Base-by-base conservation (phyloP, 768 basidiomycete species). In the Suillus cothurnatus region DNA sequence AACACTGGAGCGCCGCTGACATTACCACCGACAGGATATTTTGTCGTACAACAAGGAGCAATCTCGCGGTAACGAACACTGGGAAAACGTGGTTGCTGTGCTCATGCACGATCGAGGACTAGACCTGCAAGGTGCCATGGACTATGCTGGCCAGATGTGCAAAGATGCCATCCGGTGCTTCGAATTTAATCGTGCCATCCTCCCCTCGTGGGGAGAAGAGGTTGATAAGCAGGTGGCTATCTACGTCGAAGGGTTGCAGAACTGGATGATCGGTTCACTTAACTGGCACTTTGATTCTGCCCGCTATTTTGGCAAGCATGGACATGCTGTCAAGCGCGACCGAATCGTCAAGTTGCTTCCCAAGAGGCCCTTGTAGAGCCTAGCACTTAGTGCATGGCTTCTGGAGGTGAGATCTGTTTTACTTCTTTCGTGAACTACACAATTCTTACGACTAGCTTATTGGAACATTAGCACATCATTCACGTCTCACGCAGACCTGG, bases 21-120 rank as follows among this genome's bases (percentile, higher is more conserved):
- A 74, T 63, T 4, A 17, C 14, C 58, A 12, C 21, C 17, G 0
- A 4, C 3, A 90, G 89, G 90, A 91, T 67, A 87, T 91, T 41
- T 88, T 89, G 71, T 92, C 89, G n/a, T 52, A 89, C 75, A 90
- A 91, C 66, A 85, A 86, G 53, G 91, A 92, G 71, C 90, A 91
- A 74, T 84, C 89, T 2, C 84, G 86, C 14, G 84, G 84, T 14
- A 86, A 89, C 67, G 86, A 85, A 21, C 87, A 89, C 72, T 39
- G 14, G 38, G 14, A 39, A 15, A 91, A 92, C 72, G 87, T 91
- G 83, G 39, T 41, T 41, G 17, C 39, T 17, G 39, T 41, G 17
- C 17, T 19, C 39, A 41, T 41, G 39, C 6, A 83, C 91, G 79
- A 86, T 64, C 84, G 86, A 60, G 84, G 81, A 6, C 78, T 87